A percentile compares a stretch with the other conserved stretches of the same genome.
These are phyloP conservation scores for Leccinum imitatum DNA, from an alignment of 768 basidiomycete species.

Conservation along the genomic window DNA sequence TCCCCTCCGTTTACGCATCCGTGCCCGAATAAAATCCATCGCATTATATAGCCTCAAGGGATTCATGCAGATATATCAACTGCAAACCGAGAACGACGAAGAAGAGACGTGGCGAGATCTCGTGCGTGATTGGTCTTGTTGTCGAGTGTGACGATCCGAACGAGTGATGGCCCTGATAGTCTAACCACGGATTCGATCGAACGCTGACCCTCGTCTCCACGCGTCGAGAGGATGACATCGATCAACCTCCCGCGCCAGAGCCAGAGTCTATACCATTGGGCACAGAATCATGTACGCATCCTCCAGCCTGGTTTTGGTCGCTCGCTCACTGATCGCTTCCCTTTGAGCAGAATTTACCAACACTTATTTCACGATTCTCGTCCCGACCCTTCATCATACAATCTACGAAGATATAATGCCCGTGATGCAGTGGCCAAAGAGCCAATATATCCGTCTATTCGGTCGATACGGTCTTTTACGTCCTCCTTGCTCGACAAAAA, in stretches of 20 bases:
- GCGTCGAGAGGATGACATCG: slow-evolving; percentile 50
- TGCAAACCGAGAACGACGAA: slow-evolving; percentile 84
- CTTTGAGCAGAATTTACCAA: slow-evolving; percentile 20
- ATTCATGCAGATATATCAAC: slow-evolving; percentile 78
- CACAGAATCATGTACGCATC: slow-evolving; percentile 21
- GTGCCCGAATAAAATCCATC: background rate
- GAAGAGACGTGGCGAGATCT: slow-evolving; percentile 84
- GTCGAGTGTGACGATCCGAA: slow-evolving; percentile 2
- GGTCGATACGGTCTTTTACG: slow-evolving; percentile 9
- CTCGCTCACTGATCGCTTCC: background rate
- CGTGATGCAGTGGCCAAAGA: slow-evolving; percentile 6
- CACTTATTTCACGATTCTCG: slow-evolving; percentile 3
- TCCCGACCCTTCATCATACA: slow-evolving; percentile 10
- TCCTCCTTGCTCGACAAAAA: slow-evolving; percentile 6
- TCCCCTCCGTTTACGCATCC: background rate
- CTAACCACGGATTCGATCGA: slow-evolving; percentile 75
- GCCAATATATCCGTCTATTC: slow-evolving; percentile 8
- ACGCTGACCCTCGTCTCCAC: slow-evolving; percentile 57
- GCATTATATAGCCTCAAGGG: slow-evolving; percentile 59
- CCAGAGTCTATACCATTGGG: slow-evolving; percentile 13
- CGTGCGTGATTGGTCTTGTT: slow-evolving; percentile 39
- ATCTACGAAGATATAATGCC: slow-evolving; percentile 16
- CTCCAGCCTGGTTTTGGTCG: background rate
- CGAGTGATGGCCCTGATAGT: slow-evolving; percentile 38
- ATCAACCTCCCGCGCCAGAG: slow-evolving; percentile 12